A percentile compares a stretch with the other conserved stretches of the same genome.
Evolutionary conservation across 1,284 basidiomycete genomes (phyloP).

Genomic region (Megacollybia platyphylla): DNA sequence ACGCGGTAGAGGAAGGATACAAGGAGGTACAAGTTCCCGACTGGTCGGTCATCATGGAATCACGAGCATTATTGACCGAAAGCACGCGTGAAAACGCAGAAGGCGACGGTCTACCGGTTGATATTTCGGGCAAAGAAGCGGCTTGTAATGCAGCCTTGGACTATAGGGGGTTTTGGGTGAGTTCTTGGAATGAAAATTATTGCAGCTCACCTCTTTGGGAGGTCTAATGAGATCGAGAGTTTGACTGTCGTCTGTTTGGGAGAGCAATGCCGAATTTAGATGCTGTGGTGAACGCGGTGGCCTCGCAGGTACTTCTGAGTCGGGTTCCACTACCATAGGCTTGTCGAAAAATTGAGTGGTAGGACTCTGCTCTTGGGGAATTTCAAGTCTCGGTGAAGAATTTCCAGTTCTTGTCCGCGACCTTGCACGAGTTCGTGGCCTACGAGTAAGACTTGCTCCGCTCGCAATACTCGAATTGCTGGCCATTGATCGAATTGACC

Average conservation of each 20-base stretch:
- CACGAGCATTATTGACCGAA: conserved; percentile 19
- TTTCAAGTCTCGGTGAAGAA: conserved; percentile 13
- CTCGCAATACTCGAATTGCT: conserved; percentile 29
- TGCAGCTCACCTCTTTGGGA: neutral
- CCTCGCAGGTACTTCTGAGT: conserved; percentile 9
- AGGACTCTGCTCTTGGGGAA: conserved; percentile 7
- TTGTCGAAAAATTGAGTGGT: conserved; percentile 19
- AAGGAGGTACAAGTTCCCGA: conserved; percentile 60
- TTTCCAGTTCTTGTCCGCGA: conserved; percentile 29
- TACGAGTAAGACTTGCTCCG: conserved; percentile 25
- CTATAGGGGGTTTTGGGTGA: neutral
- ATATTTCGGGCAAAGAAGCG: neutral
- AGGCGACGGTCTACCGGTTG: conserved; percentile 9
- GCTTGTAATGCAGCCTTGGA: neutral
- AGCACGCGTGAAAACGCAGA: conserved; percentile 33
- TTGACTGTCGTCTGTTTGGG: neutral
- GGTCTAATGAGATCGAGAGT: neutral
- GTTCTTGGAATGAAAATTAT: neutral
- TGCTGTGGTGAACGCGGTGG: conserved; percentile 15
- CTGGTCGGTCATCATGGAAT: conserved; percentile 27
- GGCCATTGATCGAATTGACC: conserved; percentile 27
- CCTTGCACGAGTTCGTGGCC: conserved; percentile 21
- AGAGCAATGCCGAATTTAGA: neutral
- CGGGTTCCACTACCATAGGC: conserved; percentile 13
- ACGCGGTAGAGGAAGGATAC: conserved; percentile 59